Evolutionary conservation across 768 basidiomycete species (phyloP).

Genomic region (Hypholoma sublateritium): DNA sequence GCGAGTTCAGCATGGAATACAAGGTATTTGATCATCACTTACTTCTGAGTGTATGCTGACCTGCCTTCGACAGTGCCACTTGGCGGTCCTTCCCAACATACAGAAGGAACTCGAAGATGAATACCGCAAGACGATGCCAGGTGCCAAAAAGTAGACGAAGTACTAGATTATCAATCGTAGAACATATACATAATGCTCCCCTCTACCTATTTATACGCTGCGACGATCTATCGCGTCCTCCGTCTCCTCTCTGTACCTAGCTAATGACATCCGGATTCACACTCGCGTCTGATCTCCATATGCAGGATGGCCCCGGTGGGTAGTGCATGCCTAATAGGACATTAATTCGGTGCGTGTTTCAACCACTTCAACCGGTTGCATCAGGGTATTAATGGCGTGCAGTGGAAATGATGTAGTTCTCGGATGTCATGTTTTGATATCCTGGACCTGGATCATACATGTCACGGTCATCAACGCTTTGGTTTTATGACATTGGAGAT

Average conservation of each 20-base stretch:
- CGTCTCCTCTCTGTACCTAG: not conserved
- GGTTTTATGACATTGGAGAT: not conserved
- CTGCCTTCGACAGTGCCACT: conserved; percentile 53
- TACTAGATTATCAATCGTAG: conserved; percentile 1
- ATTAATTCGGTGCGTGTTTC: not conserved
- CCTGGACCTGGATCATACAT: not conserved
- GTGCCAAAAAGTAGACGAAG: conserved; percentile 63
- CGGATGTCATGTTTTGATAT: not conserved
- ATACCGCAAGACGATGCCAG: conserved; percentile 74
- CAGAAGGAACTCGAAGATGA: conserved; percentile 90
- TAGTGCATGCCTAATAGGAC: not conserved
- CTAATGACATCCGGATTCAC: not conserved
- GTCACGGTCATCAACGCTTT: not conserved
- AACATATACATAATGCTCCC: not conserved
- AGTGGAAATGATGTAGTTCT: not conserved
- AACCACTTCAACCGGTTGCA: not conserved
- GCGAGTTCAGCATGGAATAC: conserved; percentile 80
- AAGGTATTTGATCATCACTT: conserved; percentile 48
- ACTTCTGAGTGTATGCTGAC: conserved; percentile 3
- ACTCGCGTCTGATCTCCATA: not conserved
- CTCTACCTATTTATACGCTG: not conserved
- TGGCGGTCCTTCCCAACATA: conserved; percentile 80
- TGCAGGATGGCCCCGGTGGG: not conserved
- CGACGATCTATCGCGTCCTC: not conserved
- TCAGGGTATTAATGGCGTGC: not conserved